These are phyloP conservation scores for Boletus coccyginus DNA, from an alignment of 768 basidiomycete genomes.

Conservation along the genomic window DNA sequence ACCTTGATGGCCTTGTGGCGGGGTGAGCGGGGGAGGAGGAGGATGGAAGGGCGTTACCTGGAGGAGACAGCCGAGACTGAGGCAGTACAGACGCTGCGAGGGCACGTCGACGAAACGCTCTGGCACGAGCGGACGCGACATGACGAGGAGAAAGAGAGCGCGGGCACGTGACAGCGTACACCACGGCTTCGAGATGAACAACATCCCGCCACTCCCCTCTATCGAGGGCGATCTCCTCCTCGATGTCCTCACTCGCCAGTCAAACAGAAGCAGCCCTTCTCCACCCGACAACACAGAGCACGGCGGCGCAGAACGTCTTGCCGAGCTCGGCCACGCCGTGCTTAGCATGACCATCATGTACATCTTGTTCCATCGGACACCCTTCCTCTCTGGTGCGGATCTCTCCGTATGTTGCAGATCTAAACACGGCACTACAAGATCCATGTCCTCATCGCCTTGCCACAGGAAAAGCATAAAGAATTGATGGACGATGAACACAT, in stretches of 20 bases:
- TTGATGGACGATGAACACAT: slow-evolving; percentile 40
- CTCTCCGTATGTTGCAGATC: slow-evolving; percentile 40
- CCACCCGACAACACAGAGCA: slow-evolving; percentile 44
- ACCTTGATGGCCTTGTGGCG: slow-evolving; percentile 66
- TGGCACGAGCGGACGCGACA: slow-evolving; percentile 57
- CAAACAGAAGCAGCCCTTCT: slow-evolving; percentile 30
- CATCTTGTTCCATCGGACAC: slow-evolving; percentile 46
- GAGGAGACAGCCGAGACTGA: slow-evolving; percentile 71
- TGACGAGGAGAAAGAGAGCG: slow-evolving; percentile 6
- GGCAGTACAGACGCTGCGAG: slow-evolving; percentile 74
- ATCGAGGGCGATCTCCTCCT: slow-evolving; percentile 58
- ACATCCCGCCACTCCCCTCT: slow-evolving; percentile 48
- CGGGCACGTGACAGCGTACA: slow-evolving; percentile 16
- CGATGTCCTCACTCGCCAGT: slow-evolving; percentile 54
- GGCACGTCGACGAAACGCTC: slow-evolving; percentile 73
- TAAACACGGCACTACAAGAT: not conserved
- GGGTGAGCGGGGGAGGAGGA: not conserved
- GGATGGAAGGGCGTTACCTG: slow-evolving; percentile 49
- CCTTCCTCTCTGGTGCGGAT: slow-evolving; percentile 39
- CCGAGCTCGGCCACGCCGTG: slow-evolving; percentile 52
- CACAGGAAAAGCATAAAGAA: slow-evolving; percentile 24
- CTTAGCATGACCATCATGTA: slow-evolving; percentile 52
- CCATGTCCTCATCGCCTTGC: not conserved
- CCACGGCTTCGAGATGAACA: slow-evolving; percentile 24
- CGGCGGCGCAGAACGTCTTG: slow-evolving; percentile 59